Conservation (phyloP, 23 red algal genomes). For the Pyropia haitanensis region DNA sequence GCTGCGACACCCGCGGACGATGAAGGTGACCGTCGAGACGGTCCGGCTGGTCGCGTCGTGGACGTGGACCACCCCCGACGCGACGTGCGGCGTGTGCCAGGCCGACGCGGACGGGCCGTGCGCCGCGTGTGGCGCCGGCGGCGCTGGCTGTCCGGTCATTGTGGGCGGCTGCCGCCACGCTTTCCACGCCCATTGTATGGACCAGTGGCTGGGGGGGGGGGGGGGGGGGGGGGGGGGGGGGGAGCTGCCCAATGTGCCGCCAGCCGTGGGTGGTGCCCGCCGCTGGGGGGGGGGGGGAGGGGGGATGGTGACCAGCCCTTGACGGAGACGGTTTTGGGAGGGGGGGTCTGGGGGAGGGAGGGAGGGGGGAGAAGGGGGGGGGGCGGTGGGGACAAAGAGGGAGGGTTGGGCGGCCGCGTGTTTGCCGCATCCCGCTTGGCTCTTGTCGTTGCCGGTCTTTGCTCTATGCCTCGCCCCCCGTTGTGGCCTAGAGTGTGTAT, state of each 20-base stretch:
- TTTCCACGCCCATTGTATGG: conserved; percentile 92
- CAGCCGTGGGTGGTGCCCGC: conserved; percentile 44
- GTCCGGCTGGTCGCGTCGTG: conserved; percentile 71
- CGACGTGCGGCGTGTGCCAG: conserved; percentile 86
- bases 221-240: neutral
- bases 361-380: too few relatives aligned
- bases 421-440: too few relatives aligned
- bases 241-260: conserved; percentile 84
- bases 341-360: too few relatives aligned
- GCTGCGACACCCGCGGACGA: too few relatives aligned
- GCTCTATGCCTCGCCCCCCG: too few relatives aligned
- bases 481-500: too few relatives aligned
- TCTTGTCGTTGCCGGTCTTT: too few relatives aligned
- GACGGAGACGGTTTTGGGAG: too few relatives aligned
- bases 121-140: conserved; percentile 69
- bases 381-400: too few relatives aligned
- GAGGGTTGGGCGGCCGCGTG: too few relatives aligned
- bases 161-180: conserved; percentile 77
- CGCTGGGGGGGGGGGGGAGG: too few relatives aligned
- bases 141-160: conserved; percentile 76
- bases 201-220: conserved; percentile 70
- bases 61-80: conserved; percentile 89
- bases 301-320: too few relatives aligned
- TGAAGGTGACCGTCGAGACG: conserved; percentile 42
- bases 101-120: conserved; percentile 85